These are phyloP conservation scores for Ogataea degrootiae DNA, from an alignment of 805 yeast genomes.

Conservation along the genomic window DNA sequence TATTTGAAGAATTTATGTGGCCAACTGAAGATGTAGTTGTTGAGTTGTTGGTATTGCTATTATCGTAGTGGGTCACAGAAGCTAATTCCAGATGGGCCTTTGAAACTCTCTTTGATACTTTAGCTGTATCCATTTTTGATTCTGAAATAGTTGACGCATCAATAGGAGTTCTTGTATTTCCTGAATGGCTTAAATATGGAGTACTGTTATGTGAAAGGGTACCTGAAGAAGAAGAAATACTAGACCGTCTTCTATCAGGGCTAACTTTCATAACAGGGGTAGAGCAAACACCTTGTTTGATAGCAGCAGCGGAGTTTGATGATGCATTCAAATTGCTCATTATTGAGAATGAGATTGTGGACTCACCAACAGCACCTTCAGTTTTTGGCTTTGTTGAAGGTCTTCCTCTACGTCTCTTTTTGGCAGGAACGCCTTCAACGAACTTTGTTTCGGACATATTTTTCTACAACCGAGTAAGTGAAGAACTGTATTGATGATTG, in stretches of 20 bases:
- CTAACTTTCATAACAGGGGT: constrained; percentile 31
- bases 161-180: neutral
- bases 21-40: neutral
- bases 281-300: constrained; percentile 25
- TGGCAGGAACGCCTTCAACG: constrained; percentile 18
- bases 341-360: constrained; percentile 21
- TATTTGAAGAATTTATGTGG: neutral
- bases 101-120: constrained; percentile 7
- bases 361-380: constrained; percentile 22
- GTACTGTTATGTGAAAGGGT: constrained; percentile 11
- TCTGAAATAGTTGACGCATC: neutral
- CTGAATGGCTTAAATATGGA: constrained; percentile 5
- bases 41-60: neutral
- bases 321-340: constrained; percentile 20
- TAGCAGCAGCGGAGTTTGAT: constrained; percentile 26
- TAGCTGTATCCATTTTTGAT: neutral
- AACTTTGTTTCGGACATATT: constrained; percentile 12
- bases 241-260: constrained; percentile 19
- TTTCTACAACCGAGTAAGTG: neutral
- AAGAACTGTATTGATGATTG: too few species aligned
- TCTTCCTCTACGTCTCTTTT: constrained; percentile 27
- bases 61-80: constrained; percentile 13
- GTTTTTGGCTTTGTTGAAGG: constrained; percentile 22
- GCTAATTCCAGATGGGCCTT: constrained; percentile 20
- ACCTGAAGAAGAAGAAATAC: constrained; percentile 8